Conservation (phyloP, 768 basidiomycete species). For the Boletus insuetus region DNA sequence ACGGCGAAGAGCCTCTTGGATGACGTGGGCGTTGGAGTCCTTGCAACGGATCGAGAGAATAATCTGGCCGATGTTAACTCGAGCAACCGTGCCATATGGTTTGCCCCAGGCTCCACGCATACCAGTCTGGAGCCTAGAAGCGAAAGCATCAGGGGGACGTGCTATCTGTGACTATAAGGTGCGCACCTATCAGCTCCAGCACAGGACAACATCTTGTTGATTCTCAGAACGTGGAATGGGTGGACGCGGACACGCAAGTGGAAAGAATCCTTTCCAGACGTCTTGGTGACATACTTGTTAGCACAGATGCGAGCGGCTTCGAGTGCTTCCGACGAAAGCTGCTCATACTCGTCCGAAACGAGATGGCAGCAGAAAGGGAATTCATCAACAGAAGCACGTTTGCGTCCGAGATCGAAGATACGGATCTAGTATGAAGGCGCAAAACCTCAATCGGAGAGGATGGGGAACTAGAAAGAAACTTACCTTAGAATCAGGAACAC, state of each 20-base stretch:
- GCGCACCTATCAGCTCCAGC: slow-evolving; percentile 93
- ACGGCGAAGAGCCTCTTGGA: slow-evolving; percentile 95
- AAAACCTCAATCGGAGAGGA: neutral
- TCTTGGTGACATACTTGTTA: slow-evolving; percentile 99
- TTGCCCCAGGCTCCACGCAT: slow-evolving; percentile 99
- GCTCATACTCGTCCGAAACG: slow-evolving; percentile 98
- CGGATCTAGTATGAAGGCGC: slow-evolving; percentile 62
- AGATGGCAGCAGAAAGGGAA: slow-evolving; percentile 97
- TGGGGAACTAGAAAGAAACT: slow-evolving; percentile 8
- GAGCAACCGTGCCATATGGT: slow-evolving; percentile 93
- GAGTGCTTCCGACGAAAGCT: slow-evolving; percentile 91
- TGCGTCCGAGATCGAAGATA: slow-evolving; percentile 94
- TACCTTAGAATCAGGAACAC: slow-evolving; percentile 95
- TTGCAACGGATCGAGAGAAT: slow-evolving; percentile 91
- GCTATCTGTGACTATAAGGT: neutral
- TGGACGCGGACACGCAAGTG: slow-evolving; percentile 96
- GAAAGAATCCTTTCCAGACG: slow-evolving; percentile 98
- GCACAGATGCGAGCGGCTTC: slow-evolving; percentile 99
- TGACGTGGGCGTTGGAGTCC: slow-evolving; percentile 80
- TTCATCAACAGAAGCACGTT: slow-evolving; percentile 95
- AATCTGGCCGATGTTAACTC: slow-evolving; percentile 96
- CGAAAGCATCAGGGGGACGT: neutral
- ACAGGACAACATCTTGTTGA: slow-evolving; percentile 99
- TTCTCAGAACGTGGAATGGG: slow-evolving; percentile 97
- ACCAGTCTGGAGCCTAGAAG: slow-evolving; percentile 78